phyloP scores from a whole-genome alignment of 2,329 filamentous ascomycete species.

The Volutella citrinella region DNA sequence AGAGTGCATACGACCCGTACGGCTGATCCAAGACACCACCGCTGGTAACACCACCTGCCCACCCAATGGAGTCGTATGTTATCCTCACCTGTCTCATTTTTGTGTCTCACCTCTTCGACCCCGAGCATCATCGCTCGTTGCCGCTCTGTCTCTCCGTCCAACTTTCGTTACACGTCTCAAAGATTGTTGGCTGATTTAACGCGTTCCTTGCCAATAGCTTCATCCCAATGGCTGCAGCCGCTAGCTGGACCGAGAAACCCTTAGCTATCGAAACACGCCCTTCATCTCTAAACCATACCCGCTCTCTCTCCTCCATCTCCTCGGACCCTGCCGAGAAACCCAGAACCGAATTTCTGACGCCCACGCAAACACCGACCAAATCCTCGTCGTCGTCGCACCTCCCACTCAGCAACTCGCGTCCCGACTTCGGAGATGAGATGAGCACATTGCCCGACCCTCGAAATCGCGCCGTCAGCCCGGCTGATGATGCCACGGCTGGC shows the following conservation, averaged over 20 bases:
- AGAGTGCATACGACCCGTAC: slow-evolving; percentile 22
- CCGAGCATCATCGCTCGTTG: slow-evolving; percentile 8
- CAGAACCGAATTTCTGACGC: slow-evolving; percentile 31
- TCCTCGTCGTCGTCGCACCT: slow-evolving; percentile 36
- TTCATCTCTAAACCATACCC: slow-evolving; percentile 46
- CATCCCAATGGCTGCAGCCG: slow-evolving; percentile 42
- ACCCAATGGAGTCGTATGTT: slow-evolving; percentile 32
- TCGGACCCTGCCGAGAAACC: slow-evolving; percentile 35
- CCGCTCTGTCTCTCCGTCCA: slow-evolving; percentile 5
- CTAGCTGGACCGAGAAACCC: too few species aligned
- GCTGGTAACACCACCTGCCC: slow-evolving; percentile 10
- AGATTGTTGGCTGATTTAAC: slow-evolving; percentile 11
- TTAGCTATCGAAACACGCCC: slow-evolving; percentile 22
- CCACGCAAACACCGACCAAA: slow-evolving; percentile 38
- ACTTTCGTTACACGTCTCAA: too few species aligned
- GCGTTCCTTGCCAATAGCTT: slow-evolving; percentile 39
- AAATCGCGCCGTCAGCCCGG: slow-evolving; percentile 48
- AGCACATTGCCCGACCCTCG: slow-evolving; percentile 68
- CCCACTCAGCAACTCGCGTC: slow-evolving; percentile 33
- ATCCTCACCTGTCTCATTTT: slow-evolving; percentile 10
- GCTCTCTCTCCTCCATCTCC: slow-evolving; percentile 53
- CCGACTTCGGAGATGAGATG: slow-evolving; percentile 57
- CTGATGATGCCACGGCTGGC: slow-evolving; percentile 31
- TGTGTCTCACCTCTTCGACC: slow-evolving; percentile 14
- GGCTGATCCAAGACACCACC: slow-evolving; percentile 21